Base-by-base conservation (phyloP, 1,284 basidiomycete species). In the Rhizoctonia solani region DNA sequence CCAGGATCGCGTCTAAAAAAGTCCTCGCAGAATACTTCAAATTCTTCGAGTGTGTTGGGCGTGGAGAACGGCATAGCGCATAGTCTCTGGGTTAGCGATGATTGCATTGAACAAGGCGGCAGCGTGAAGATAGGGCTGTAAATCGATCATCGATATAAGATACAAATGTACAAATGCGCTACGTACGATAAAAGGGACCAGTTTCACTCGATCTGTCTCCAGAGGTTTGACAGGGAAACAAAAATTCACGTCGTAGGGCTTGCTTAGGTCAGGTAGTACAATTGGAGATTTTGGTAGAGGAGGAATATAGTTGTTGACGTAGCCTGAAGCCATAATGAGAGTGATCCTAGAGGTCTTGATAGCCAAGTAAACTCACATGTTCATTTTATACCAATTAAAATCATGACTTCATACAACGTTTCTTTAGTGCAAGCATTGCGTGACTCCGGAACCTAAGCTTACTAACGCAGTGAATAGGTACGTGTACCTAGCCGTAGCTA, bases 151-250 rank as follows among this genome's bases (percentile, higher is more conserved):
- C 25, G 2, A 47, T 29, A 11, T 55, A 46, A 56, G 68, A 34
- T 23, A 16, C 14, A 25, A 23, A 8, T 14, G 39, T n/a, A n/a
- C n/a, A n/a, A 13, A n/a, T 19, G 25, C 5, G 11, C 11, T 8
- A 53, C 70, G 30, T 66, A 72, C 70, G 21, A 71, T 39, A 41
- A 69, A 70, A 3, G 69, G 70, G 16, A 69, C 66, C 29, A 71
- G 46, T 39, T 54, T 66, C 37, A 72, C 54, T 4, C 70, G 58
- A 16, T 70, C 68, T 16, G 56, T 71, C 32, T 68, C 46, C 2
- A 72, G 54, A n/a, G 9, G 16, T 21, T 61, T 50, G n/a, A 72
- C 52, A 14, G 68, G 67, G 27, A 50, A 69, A 41, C 66, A 69
- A 52, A 69, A 69, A n/a, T 69, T 69, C 5, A 49, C 23, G 27